phyloP scores from a whole-genome alignment of 345 rosid genomes.

The Passiflora organensis region DNA sequence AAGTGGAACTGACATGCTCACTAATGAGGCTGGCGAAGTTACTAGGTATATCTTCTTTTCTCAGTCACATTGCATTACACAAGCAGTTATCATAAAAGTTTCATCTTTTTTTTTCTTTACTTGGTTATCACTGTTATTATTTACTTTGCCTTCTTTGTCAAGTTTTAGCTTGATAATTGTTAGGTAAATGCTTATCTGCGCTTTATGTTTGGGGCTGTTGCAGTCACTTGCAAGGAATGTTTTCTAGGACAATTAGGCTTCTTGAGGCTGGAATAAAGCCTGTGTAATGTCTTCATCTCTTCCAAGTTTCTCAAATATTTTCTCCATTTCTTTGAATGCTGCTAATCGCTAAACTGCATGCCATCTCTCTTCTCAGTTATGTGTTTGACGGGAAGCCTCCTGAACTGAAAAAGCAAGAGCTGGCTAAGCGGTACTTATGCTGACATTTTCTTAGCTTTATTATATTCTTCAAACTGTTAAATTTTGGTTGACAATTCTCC shows the following conservation, averaged over 20 bases:
- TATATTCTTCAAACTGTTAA: no score
- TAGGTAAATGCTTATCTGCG: neutral
- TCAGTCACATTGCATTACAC: neutral
- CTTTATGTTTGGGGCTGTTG: neutral
- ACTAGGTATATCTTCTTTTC: constrained; percentile 47
- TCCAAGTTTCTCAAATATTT: neutral
- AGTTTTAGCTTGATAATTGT: neutral
- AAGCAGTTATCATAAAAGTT: no score
- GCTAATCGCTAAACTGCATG: neutral
- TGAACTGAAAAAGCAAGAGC: constrained; percentile 79
- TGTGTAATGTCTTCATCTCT: constrained; percentile 45
- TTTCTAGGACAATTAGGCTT: constrained; percentile 81
- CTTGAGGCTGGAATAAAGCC: constrained; percentile 97
- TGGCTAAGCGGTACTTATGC: constrained; percentile 62
- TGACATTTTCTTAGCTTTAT: neutral
- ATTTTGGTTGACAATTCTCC: constrained; percentile 3
- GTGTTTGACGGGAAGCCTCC: constrained; percentile 94
- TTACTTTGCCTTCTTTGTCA: neutral
- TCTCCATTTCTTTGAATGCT: neutral
- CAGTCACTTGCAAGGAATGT: constrained; percentile 98
- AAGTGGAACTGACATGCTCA: constrained; percentile 81
- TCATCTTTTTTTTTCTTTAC: neutral
- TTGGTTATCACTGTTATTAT: neutral
- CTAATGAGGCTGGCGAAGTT: constrained; percentile 96
- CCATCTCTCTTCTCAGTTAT: constrained; percentile 36